Evolutionary conservation across 768 basidiomycete species (phyloP).

Genomic region (Lentinula boryana): DNA sequence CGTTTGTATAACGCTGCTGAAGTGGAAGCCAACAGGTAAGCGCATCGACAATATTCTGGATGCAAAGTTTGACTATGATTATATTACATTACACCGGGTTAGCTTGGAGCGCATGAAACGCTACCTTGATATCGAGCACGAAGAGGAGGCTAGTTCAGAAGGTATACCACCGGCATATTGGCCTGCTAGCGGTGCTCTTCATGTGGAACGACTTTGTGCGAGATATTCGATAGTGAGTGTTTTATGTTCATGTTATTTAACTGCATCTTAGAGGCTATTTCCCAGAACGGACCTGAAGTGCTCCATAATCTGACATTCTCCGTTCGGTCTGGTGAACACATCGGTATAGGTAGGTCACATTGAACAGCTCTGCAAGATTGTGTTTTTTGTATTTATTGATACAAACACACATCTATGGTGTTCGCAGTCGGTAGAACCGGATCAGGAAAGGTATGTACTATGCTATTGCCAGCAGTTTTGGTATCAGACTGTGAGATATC

Average conservation of each 20-base stretch:
- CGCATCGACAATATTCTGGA: neutral
- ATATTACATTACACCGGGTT: slow-evolving; percentile 17
- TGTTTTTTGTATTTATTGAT: slow-evolving; percentile 37
- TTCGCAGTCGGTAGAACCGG: slow-evolving; percentile 35
- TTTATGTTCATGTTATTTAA: too few species aligned
- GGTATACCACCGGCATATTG: slow-evolving; percentile 60
- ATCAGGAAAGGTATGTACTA: slow-evolving; percentile 27
- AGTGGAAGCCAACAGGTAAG: slow-evolving; percentile 39
- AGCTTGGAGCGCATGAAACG: slow-evolving; percentile 67
- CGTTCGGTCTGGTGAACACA: slow-evolving; percentile 35
- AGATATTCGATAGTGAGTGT: slow-evolving; percentile 34
- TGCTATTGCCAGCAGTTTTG: slow-evolving; percentile 25
- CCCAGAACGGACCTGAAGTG: slow-evolving; percentile 28
- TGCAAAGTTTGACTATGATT: neutral
- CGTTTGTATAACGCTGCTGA: slow-evolving; percentile 38
- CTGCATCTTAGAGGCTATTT: neutral
- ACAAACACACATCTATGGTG: neutral
- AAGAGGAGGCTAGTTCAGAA: slow-evolving; percentile 31
- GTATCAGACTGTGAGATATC: slow-evolving; percentile 10
- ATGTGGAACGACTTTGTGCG: slow-evolving; percentile 48
- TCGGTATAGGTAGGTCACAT: slow-evolving; percentile 25
- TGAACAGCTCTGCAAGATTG: slow-evolving; percentile 24
- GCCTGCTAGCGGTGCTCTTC: slow-evolving; percentile 54
- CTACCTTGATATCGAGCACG: slow-evolving; percentile 56
- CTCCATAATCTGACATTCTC: slow-evolving; percentile 31